Percentiles rank a stretch among this genome's conserved stretches.
phyloP scores from a whole-genome alignment of 768 basidiomycete genomes.

The Mycena rosella region DNA sequence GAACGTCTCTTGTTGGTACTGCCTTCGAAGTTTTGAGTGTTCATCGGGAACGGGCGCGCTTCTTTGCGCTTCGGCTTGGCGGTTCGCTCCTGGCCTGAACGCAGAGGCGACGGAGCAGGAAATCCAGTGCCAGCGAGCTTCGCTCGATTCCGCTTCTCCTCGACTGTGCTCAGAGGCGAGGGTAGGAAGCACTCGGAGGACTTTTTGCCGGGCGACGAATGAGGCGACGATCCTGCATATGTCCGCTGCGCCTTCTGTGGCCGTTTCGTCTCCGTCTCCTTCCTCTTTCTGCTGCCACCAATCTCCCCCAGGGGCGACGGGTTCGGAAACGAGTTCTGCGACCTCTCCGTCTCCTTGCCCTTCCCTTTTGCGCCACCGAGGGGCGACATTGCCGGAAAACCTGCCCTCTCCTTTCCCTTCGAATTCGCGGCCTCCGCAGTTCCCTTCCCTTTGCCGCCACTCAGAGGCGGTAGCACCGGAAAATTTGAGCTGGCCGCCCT shows the following conservation, averaged over 20 bases:
- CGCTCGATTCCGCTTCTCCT: not conserved
- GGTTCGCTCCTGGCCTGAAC: not conserved
- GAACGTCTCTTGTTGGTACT: constrained; percentile 28
- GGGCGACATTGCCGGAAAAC: constrained; percentile 12
- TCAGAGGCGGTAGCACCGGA: too few species aligned
- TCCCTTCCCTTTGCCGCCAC: too few species aligned
- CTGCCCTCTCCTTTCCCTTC: constrained; percentile 7
- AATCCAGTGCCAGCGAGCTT: not conserved
- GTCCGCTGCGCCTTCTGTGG: not conserved
- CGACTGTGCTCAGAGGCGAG: constrained; percentile 22
- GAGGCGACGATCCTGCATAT: constrained; percentile 13
- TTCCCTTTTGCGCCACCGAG: constrained; percentile 10
- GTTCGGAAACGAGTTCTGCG: not conserved
- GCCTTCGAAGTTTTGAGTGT: not conserved
- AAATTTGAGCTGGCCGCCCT: not conserved
- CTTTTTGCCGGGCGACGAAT: constrained; percentile 22
- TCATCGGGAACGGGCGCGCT: constrained; percentile 32
- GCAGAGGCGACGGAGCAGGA: constrained; percentile 27
- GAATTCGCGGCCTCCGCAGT: not conserved
- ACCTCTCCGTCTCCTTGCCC: constrained; percentile 12
- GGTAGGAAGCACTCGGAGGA: not conserved
- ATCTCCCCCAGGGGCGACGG: not conserved
- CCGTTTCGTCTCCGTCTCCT: constrained; percentile 10
- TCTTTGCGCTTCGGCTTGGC: constrained; percentile 2
- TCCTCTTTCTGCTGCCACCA: not conserved